phyloP scores from a whole-genome alignment of 2,329 filamentous ascomycete genomes.

The Hypoxylon sp. region DNA sequence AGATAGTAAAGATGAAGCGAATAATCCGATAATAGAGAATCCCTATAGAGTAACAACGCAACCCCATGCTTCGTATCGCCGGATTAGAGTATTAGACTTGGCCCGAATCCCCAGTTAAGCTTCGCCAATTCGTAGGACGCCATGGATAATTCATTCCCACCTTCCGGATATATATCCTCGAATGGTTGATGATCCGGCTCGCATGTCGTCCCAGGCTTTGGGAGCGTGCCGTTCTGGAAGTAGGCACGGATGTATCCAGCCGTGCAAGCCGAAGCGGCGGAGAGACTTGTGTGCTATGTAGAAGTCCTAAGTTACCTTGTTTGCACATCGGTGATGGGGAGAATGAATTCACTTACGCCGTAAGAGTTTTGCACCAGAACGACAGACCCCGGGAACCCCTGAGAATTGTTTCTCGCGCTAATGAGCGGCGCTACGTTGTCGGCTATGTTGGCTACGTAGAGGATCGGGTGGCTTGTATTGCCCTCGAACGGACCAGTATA shows the following conservation, averaged over 20 bases:
- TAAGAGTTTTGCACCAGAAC: constrained; percentile 66
- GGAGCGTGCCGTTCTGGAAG: constrained; percentile 64
- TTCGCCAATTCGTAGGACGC: constrained; percentile 38
- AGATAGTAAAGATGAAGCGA: background rate
- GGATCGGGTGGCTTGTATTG: constrained; percentile 55
- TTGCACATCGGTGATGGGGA: background rate
- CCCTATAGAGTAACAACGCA: background rate
- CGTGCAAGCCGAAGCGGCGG: constrained; percentile 63
- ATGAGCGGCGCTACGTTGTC: constrained; percentile 56
- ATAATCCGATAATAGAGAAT: background rate
- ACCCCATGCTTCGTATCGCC: background rate
- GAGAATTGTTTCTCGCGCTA: constrained; percentile 53
- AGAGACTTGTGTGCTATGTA: constrained; percentile 65
- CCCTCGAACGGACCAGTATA: constrained; percentile 53
- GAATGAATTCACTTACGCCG: constrained; percentile 58
- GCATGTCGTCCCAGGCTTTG: constrained; percentile 62
- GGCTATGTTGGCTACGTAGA: constrained; percentile 57
- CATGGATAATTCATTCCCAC: constrained; percentile 31
- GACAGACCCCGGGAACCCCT: constrained; percentile 61
- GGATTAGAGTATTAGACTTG: constrained; percentile 10
- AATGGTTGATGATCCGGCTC: constrained; percentile 63
- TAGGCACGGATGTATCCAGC: constrained; percentile 60
- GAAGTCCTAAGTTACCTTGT: constrained; percentile 25
- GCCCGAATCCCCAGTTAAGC: constrained; percentile 30
- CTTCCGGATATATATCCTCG: constrained; percentile 42